A percentile compares a stretch with the other conserved stretches of the same genome.
Conservation (phyloP, 352 stramenopile genomes). For the Pythium vanterpoolii region DNA sequence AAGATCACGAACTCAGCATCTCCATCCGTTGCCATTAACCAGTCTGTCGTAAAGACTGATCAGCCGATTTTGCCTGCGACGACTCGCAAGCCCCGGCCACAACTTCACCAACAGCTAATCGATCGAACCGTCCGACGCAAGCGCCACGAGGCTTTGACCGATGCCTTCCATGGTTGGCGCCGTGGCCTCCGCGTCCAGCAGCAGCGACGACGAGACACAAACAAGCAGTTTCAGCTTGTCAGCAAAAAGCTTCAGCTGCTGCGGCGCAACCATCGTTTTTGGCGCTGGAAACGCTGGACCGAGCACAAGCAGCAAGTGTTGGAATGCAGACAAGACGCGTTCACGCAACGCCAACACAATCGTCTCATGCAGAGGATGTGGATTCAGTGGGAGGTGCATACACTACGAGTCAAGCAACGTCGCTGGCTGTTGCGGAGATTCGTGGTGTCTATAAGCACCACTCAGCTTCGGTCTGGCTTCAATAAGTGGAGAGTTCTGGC, state of each 20-base stretch:
- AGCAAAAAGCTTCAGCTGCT: constrained; percentile 22
- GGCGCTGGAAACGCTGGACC: constrained; percentile 28
- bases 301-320: constrained; percentile 13
- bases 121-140: constrained; percentile 43
- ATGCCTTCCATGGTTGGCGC: constrained; percentile 49
- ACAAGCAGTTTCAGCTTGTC: constrained; percentile 26
- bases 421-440: neutral
- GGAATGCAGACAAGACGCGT: constrained; percentile 33
- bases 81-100: constrained; percentile 1
- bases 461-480: constrained; percentile 4
- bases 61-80: no score
- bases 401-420: neutral
- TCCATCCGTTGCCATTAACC: neutral
- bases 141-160: constrained; percentile 34
- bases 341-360: constrained; percentile 28
- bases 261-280: constrained; percentile 36
- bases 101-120: constrained; percentile 61
- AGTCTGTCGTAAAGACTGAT: neutral
- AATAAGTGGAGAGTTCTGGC: neutral
- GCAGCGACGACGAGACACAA: constrained; percentile 34
- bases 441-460: neutral
- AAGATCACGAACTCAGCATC: neutral
- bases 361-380: constrained; percentile 26
- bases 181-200: constrained; percentile 50
- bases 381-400: constrained; percentile 20